phyloP scores from a whole-genome alignment of 805 yeast species.

The Schwanniomyces vanrijiae region DNA sequence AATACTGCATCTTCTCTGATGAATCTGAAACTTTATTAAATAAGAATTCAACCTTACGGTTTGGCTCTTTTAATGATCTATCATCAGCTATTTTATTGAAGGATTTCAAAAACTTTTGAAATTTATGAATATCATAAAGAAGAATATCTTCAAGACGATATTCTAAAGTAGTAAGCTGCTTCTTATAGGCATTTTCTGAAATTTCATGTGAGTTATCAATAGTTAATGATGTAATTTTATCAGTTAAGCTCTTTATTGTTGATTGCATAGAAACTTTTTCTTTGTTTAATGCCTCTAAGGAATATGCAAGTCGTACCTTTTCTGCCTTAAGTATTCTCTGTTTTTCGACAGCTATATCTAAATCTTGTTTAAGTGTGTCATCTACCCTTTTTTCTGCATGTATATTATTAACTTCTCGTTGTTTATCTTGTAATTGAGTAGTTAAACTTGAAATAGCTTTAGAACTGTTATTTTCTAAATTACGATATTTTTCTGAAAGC shows the following conservation, averaged over 20 bases:
- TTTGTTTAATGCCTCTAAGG: conserved; percentile 35
- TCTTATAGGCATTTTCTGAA: conserved; percentile 9
- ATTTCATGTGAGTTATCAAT: conserved; percentile 10
- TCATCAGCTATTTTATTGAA: conserved; percentile 59
- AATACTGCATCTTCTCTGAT: conserved; percentile 13
- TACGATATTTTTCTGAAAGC: conserved; percentile 15
- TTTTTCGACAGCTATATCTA: conserved; percentile 42
- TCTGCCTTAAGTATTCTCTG: conserved; percentile 46
- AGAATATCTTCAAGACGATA: conserved; percentile 44
- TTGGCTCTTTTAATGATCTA: conserved; percentile 58
- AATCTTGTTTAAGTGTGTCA: conserved; percentile 29
- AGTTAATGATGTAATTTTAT: conserved; percentile 31
- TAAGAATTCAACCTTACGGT: conserved; percentile 41
- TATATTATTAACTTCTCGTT: conserved; percentile 12
- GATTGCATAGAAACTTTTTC: conserved; percentile 37
- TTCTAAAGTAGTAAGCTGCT: conserved; percentile 29
- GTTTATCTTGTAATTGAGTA: conserved; percentile 19
- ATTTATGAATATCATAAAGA: conserved; percentile 42
- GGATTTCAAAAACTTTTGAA: conserved; percentile 49
- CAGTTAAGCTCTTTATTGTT: conserved; percentile 38
- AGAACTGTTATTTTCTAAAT: conserved; percentile 21
- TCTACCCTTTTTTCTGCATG: conserved; percentile 13
- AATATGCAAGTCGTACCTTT: conserved; percentile 41
- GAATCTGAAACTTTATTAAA: not conserved
- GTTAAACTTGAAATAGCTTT: conserved; percentile 21